These are phyloP conservation scores for Neurospora sp. DNA, from an alignment of 495 filamentous ascomycete species.

Conservation along the genomic window DNA sequence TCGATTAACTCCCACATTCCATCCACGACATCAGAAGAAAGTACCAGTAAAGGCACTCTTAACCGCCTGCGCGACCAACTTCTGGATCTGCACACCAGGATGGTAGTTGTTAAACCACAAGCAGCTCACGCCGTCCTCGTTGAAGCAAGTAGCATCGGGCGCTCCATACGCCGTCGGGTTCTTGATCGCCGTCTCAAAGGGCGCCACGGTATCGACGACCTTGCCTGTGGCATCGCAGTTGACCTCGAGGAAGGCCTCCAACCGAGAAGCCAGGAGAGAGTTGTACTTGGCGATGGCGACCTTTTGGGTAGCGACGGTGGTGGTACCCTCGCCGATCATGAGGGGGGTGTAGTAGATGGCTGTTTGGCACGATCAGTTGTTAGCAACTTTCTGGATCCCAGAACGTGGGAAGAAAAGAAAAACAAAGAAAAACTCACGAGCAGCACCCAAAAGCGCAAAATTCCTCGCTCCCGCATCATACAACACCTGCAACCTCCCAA, in stretches of 20 bases:
- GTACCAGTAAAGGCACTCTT: conserved; percentile 27
- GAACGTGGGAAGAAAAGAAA: not conserved
- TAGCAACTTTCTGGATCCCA: not conserved
- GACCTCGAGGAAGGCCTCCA: conserved; percentile 17
- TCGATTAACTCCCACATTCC: no score
- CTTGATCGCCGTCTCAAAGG: conserved; percentile 31
- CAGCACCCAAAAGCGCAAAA: conserved; percentile 68
- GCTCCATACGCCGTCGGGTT: conserved; percentile 35
- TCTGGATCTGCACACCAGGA: conserved; percentile 30
- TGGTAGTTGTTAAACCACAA: conserved; percentile 40
- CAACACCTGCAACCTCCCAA: conserved; percentile 42
- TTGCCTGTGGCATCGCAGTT: conserved; percentile 20
- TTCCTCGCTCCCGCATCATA: conserved; percentile 60
- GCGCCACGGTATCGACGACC: conserved; percentile 29
- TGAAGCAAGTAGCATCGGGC: conserved; percentile 33
- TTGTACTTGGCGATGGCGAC: conserved; percentile 33
- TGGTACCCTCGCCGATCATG: conserved; percentile 26
- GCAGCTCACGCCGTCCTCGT: conserved; percentile 31
- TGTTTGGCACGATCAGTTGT: not conserved
- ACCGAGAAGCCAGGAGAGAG: conserved; percentile 11
- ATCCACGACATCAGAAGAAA: conserved; percentile 15
- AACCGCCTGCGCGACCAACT: conserved; percentile 29
- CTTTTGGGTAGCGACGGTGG: conserved; percentile 15
- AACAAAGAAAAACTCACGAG: conserved; percentile 29
- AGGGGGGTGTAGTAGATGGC: conserved; percentile 55